Evolutionary conservation across 305 asterid species (phyloP), one percentile per base, ranked within the genome.

Genomic region (Rubia occidens): DNA sequence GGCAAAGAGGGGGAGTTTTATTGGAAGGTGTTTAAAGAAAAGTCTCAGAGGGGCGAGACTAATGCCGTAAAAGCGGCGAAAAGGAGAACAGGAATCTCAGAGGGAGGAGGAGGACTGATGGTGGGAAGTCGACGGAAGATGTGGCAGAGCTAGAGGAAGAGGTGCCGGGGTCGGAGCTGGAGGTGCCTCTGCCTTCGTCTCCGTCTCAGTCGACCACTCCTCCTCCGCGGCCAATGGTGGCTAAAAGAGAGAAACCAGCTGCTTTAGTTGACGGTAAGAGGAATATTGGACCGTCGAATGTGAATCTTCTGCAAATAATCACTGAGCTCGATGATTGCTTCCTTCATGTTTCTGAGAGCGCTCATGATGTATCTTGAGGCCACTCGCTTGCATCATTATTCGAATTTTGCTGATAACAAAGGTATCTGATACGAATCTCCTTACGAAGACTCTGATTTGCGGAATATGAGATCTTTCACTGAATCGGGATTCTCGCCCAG

Each of bases 351-450:
- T 94, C 90, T 0, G 90, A 91, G 79, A 89, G 99, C 78, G 96
- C 97, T 74, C 89, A 85, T 11, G 97, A 91, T 15, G 96, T 94
- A 47, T 89, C 96, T 94, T 10, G 96, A 94, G 84, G 99, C 99
- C 0, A 86, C 89, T 59, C 86, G 97, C 66, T 83, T 94, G 86
- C 99, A 94, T 80, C 91, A 94, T 78, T 97, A 91, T 78, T 94
- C 99, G 0, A 94, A 91, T 79, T 94, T 91, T 10, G 96, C 97
- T 2, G 99, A 94, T 80, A 89, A 91, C 74, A 84, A 84, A 83
- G 95, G n/a, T n/a, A n/a, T n/a, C 26, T 26, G 29, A 26, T 26
- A 26, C 1, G 29, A 26, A 26, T 26, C 29, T 26, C 29, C 29
- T 26, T 26, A 26, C 29, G 29, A 26, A 26, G 29, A 26, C 29